Evolutionary conservation across 345 rosid species (phyloP).

Genomic region (Pugionium dolabratum): DNA sequence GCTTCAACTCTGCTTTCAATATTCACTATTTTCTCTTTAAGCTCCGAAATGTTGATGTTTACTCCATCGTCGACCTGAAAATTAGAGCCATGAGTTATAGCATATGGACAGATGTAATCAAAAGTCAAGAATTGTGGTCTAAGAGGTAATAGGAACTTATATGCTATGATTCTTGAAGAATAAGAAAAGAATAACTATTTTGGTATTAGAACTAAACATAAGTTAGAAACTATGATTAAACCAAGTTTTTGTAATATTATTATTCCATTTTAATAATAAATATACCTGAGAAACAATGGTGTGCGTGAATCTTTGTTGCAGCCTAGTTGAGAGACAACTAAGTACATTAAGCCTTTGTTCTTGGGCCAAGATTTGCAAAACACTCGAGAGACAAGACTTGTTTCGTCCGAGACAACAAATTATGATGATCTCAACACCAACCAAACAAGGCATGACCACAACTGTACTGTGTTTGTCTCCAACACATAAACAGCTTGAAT

Average conservation of each 20-base stretch:
- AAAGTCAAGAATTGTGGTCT: neutral
- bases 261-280: neutral
- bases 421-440: slow-evolving; percentile 36
- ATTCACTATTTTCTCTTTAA: slow-evolving; percentile 30
- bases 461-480: slow-evolving; percentile 30
- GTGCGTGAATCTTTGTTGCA: slow-evolving; percentile 30
- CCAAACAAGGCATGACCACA: slow-evolving; percentile 33
- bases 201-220: neutral
- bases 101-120: neutral
- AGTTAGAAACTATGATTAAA: neutral
- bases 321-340: slow-evolving; percentile 35
- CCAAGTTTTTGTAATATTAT: neutral
- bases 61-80: slow-evolving; percentile 28
- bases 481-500: slow-evolving; percentile 32
- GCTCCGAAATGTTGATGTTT: slow-evolving; percentile 25
- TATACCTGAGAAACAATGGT: slow-evolving; percentile 39
- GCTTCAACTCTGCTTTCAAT: neutral
- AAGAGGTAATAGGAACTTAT: neutral
- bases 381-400: slow-evolving; percentile 37
- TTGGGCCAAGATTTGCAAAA: slow-evolving; percentile 24
- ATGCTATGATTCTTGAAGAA: neutral
- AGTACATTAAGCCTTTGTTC: slow-evolving; percentile 28
- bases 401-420: slow-evolving; percentile 33
- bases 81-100: slow-evolving; percentile 5
- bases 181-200: neutral